Conservation (phyloP, 805 yeast species). For the Candida qinlingensis region DNA sequence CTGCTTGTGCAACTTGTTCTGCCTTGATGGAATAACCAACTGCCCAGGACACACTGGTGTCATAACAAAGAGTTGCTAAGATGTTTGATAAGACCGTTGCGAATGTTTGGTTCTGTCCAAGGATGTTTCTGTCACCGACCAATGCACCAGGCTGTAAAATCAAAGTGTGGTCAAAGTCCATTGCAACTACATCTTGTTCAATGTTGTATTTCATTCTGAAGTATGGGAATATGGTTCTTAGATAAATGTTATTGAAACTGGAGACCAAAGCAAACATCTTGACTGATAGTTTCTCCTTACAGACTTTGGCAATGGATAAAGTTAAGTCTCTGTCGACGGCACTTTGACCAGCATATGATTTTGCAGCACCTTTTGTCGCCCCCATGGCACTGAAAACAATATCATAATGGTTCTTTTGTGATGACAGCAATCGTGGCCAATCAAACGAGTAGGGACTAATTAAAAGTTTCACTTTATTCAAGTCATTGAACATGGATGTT, state of each 20-base stretch:
- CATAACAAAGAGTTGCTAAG: slow-evolving; percentile 14
- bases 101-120: slow-evolving; percentile 4
- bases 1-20: slow-evolving; percentile 15
- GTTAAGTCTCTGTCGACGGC: slow-evolving; percentile 71
- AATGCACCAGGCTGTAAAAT: slow-evolving; percentile 74
- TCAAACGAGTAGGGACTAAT: slow-evolving; percentile 41
- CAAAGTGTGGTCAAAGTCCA: slow-evolving; percentile 61
- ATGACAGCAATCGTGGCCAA: slow-evolving; percentile 42
- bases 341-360: slow-evolving; percentile 59
- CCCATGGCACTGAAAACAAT: slow-evolving; percentile 63
- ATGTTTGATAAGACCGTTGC: slow-evolving; percentile 9
- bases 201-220: slow-evolving; percentile 61
- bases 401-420: slow-evolving; percentile 2
- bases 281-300: slow-evolving; percentile 58
- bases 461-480: slow-evolving; percentile 32
- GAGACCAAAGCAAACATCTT: slow-evolving; percentile 61
- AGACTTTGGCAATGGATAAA: slow-evolving; percentile 51
- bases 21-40: slow-evolving; percentile 17
- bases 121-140: slow-evolving; percentile 18
- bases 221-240: slow-evolving; percentile 49
- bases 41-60: slow-evolving; percentile 8
- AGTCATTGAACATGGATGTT: not conserved
- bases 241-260: slow-evolving; percentile 49
- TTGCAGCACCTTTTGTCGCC: slow-evolving; percentile 63
- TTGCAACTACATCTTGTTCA: slow-evolving; percentile 55